Evolutionary conservation across 2,329 filamentous ascomycete species (phyloP), one percentile per base, ranked within the genome.

Genomic region (Cordyceps cateniannulata): DNA sequence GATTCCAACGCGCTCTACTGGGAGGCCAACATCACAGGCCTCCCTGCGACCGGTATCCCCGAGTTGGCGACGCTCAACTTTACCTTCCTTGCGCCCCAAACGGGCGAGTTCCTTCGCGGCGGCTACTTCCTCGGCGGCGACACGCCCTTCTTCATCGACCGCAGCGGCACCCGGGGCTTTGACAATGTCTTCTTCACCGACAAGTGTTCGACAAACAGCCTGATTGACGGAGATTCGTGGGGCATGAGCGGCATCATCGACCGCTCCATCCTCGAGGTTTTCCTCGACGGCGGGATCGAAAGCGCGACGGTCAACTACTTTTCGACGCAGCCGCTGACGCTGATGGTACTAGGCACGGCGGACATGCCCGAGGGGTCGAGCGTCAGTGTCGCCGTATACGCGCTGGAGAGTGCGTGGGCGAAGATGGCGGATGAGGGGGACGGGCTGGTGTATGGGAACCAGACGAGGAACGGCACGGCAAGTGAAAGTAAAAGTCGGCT

Each of bases 1-100:
- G 63, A 73, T 16, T 81, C 81, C 9, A 77, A 79, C 10, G 80
- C 82, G 0, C 65, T 87, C 14, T 81, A 80, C 67, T 79, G 85
- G 66, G 77, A 83, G 62, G 76, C 78, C 47, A 82, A 83, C 65
- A 72, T 85, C 44, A 81, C 79, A 10, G 73, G 70, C 0, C 64
- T 72, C 7, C 67, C 69, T 0, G 51, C 65, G 1, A 54, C 25
- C 0, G 65, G 65, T 2, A 50, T 69, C 0, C 22, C 65, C 0
- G 48, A 65, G 3, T 64, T 63, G 1, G 68, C 71, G 1, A 67
- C 67, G 0, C 47, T 74, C 32, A 70, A 72, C 47, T 71, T 73
- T 29, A 69, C 67, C 0, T 66, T 72, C 29, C 9, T 56, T 1
- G 69, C 66, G 47, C 67, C 69, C 0, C 20, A 42, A 1, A 66